Percentiles rank a stretch among this genome's conserved stretches.
These are phyloP conservation scores for Onygenales sp. DNA, from an alignment of 2,329 filamentous ascomycete species.

Conservation along the genomic window DNA sequence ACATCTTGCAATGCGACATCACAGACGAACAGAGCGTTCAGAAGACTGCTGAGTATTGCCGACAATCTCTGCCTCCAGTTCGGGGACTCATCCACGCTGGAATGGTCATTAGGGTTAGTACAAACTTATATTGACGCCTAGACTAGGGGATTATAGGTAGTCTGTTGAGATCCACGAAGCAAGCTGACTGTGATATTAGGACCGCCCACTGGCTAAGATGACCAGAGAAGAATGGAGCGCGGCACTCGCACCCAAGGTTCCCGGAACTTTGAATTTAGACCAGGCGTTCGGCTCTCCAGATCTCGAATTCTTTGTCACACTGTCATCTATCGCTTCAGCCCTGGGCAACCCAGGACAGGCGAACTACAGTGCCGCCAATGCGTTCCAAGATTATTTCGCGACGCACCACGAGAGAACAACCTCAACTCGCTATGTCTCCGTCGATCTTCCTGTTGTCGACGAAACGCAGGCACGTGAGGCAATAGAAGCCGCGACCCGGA, in stretches of 20 bases:
- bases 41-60: neutral
- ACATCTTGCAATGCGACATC: slow-evolving; percentile 12
- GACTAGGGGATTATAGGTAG: neutral
- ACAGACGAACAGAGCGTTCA: neutral
- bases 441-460: neutral
- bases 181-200: slow-evolving; percentile 7
- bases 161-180: neutral
- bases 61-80: slow-evolving; percentile 11
- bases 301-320: slow-evolving; percentile 24
- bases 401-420: neutral
- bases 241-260: slow-evolving; percentile 17
- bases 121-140: neutral
- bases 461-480: neutral
- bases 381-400: slow-evolving; percentile 24
- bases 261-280: slow-evolving; percentile 19
- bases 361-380: slow-evolving; percentile 27
- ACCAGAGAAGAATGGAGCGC: slow-evolving; percentile 9
- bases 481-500: neutral
- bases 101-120: slow-evolving; percentile 15
- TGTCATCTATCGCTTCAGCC: slow-evolving; percentile 25
- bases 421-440: neutral
- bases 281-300: slow-evolving; percentile 4
- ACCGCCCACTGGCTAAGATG: slow-evolving; percentile 22
- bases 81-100: slow-evolving; percentile 15
- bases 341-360: slow-evolving; percentile 27